Conservation (phyloP, 2,329 filamentous ascomycete species). For the Aspergillus uvarum region DNA sequence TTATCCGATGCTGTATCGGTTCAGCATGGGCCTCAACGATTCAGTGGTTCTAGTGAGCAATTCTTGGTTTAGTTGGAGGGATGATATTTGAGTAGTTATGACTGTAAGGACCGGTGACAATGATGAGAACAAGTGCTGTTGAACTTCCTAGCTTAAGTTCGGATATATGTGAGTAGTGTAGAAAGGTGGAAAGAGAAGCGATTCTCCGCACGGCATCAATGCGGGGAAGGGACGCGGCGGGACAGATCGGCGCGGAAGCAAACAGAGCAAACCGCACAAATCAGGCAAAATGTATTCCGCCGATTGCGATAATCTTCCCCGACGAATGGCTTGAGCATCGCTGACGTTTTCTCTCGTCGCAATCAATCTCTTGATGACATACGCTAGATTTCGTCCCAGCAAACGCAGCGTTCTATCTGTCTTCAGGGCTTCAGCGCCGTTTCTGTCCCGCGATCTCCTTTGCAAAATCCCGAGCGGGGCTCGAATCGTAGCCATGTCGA, state of each 20-base stretch:
- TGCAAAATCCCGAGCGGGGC: conserved; percentile 10
- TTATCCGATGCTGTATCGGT: too few relatives aligned
- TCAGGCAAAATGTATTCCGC: conserved; percentile 12
- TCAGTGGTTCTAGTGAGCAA: too few relatives aligned
- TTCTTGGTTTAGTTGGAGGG: too few relatives aligned
- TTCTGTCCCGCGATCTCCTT: not conserved
- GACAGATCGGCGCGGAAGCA: not conserved
- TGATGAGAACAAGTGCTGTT: too few relatives aligned
- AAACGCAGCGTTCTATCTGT: not conserved
- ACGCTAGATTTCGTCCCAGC: not conserved
- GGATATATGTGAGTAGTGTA: too few relatives aligned
- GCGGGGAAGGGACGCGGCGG: too few relatives aligned
- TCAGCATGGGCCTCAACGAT: too few relatives aligned
- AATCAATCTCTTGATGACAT: conserved; percentile 12
- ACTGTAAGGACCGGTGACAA: too few relatives aligned
- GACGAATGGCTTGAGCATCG: not conserved
- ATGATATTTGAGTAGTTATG: too few relatives aligned
- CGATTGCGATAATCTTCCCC: conserved; percentile 1
- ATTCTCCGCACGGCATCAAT: too few relatives aligned
- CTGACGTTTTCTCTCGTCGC: not conserved
- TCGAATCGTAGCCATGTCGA: conserved; percentile 32
- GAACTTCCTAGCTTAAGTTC: too few relatives aligned
- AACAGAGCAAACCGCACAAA: conserved; percentile 16
- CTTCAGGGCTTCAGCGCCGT: not conserved
- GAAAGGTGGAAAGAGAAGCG: too few relatives aligned